Base-by-base conservation (phyloP, 2,329 filamentous ascomycete species). In the Diaporthe longicolla region DNA sequence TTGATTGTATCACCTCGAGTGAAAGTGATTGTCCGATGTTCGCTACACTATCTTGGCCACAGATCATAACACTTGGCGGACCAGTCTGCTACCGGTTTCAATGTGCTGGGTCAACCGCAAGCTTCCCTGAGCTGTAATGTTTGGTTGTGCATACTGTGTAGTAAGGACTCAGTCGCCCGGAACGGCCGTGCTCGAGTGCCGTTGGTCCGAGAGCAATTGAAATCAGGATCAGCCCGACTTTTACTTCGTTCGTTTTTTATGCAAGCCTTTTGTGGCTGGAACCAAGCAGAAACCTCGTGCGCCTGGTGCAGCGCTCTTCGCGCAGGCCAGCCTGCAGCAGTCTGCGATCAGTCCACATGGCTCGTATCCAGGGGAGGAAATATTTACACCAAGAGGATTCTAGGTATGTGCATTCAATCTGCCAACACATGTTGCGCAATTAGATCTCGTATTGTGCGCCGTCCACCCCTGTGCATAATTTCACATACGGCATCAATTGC, bases 61-160 rank as follows among this genome's bases (percentile, higher is more conserved):
- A 54, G 8, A 68, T 29, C n/a, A 26, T 32, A 68, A 13, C 37
- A 40, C 48, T 68, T 68, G 48, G 63, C 63, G 63, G 63, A 54
- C 48, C 32, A 40, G 32, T 26, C 32, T 66, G 48, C 32, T 68
- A 54, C 63, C 63, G 63, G 63, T 68, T 68, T 68, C 63, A 68
- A 68, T 54, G 48, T 54, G 29, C 48, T 54, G 63, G 54, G 63
- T 68, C 48, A 54, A 68, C 63, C 32, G 9, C 63, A 54, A 54
- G 63, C 63, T 54, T 40, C 21, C 29, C 45, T 15, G 7, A 26
- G 63, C 63, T 35, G 48, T 17, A 2, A 21, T 68, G 37, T 7
- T 37, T 37, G 11, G 6, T 11, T 54, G 21, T 32, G 19, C 8
- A 40, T 43, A 43, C 3, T 11, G 7, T 15, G 2, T 3, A 26